Conservation (phyloP, 2,329 filamentous ascomycete species). For the Claviceps arundinis region DNA sequence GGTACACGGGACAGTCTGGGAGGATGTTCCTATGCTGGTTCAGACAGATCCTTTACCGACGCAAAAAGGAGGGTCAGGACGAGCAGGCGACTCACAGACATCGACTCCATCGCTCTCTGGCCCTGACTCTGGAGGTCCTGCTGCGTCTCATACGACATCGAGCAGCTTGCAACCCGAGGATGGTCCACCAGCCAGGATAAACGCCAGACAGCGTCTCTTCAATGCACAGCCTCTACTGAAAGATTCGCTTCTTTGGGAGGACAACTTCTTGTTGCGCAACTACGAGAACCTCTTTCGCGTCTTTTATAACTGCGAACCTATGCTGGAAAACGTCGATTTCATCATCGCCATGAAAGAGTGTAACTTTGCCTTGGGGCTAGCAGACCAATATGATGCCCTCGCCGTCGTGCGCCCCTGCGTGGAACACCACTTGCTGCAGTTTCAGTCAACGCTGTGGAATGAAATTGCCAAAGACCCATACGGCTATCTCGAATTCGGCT, state of each 20-base stretch:
- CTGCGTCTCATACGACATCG: conserved; percentile 5
- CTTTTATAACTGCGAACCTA: conserved; percentile 51
- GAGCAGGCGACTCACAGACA: too few relatives aligned
- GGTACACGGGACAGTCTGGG: conserved; percentile 60
- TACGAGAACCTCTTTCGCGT: conserved; percentile 63
- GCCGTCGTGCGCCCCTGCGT: too few relatives aligned
- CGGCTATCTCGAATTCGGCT: conserved; percentile 80
- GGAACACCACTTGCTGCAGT: too few relatives aligned
- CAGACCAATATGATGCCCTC: too few relatives aligned
- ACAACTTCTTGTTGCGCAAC: conserved; percentile 70
- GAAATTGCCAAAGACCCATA: conserved; percentile 94
- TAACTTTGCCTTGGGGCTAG: conserved; percentile 56
- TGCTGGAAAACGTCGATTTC: conserved; percentile 75
- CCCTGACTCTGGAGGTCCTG: conserved; percentile 17
- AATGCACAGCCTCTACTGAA: too few relatives aligned
- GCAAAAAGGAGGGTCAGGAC: too few relatives aligned
- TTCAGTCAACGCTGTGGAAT: conserved; percentile 51
- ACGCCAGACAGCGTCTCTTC: conserved; percentile 28
- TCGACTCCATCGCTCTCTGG: conserved; percentile 9
- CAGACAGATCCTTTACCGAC: too few relatives aligned
- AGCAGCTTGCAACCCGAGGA: conserved; percentile 11
- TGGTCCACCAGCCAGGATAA: conserved; percentile 27
- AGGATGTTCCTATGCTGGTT: too few relatives aligned
- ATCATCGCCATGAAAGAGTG: conserved; percentile 87
- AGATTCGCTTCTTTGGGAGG: conserved; percentile 11